A percentile compares a stretch with the other conserved stretches of the same genome.
Evolutionary conservation across 2,329 filamentous ascomycete species (phyloP).

Genomic region (Anthostomella pinea): DNA sequence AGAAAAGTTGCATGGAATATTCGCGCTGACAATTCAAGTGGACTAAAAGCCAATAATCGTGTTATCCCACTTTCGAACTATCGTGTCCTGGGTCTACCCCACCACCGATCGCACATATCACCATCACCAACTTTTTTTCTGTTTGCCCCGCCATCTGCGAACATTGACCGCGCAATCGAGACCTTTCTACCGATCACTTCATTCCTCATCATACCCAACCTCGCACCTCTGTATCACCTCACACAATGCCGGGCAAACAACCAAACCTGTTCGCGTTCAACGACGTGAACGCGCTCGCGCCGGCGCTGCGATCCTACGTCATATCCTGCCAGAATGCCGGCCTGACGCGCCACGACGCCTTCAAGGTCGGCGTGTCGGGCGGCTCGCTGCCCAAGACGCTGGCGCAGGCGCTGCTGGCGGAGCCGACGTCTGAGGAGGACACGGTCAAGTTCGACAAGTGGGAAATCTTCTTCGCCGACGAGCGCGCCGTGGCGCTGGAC

Average conservation of each 20-base stretch:
- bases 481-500: constrained; percentile 88
- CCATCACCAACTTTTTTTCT: constrained; percentile 2
- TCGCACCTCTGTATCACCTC: constrained; percentile 3
- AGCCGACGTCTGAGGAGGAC: constrained; percentile 52
- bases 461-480: constrained; percentile 98
- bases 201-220: constrained; percentile 3
- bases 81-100: too few relatives aligned
- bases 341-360: constrained; percentile 73
- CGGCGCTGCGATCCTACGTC: constrained; percentile 77
- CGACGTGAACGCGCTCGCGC: constrained; percentile 65
- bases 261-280: constrained; percentile 80
- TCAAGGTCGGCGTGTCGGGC: constrained; percentile 91
- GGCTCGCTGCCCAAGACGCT: constrained; percentile 89
- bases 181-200: constrained; percentile 2
- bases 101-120: neutral
- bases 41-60: too few relatives aligned
- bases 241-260: constrained; percentile 52
- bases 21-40: too few relatives aligned
- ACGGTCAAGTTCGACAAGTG: constrained; percentile 77
- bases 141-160: constrained; percentile 8
- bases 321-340: constrained; percentile 78
- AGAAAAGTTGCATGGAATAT: too few relatives aligned
- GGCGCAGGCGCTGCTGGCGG: constrained; percentile 74
- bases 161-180: too few relatives aligned
- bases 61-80: too few relatives aligned